phyloP scores from a whole-genome alignment of 306 rosid genomes.

The Dryas drummondii region DNA sequence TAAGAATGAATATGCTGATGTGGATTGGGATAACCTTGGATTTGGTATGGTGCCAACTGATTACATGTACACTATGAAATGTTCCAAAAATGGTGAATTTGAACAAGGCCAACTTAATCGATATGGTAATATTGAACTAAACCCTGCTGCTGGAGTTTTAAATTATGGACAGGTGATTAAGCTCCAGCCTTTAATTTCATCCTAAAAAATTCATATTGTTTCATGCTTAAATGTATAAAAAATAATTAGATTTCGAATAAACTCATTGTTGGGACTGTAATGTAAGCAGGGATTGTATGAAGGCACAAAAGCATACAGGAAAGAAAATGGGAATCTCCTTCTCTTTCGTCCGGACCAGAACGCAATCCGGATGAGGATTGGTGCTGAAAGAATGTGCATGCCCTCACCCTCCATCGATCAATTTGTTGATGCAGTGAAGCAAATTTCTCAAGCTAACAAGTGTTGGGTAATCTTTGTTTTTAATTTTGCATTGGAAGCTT shows the following conservation, averaged over 20 bases:
- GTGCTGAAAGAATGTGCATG: constrained; percentile 95
- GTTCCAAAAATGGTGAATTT: constrained; percentile 43
- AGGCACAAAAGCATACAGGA: constrained; percentile 87
- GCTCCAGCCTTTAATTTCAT: background rate
- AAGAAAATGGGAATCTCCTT: constrained; percentile 58
- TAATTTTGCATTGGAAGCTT: background rate
- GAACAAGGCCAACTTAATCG: constrained; percentile 50
- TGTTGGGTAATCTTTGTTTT: constrained; percentile 64
- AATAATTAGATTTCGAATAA: too few relatives aligned
- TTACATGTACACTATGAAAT: constrained; percentile 65
- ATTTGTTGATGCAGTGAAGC: constrained; percentile 74
- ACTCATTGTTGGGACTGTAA: background rate
- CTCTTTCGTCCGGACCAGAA: constrained; percentile 82
- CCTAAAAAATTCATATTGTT: background rate
- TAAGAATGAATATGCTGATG: constrained; percentile 50
- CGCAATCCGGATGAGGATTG: constrained; percentile 66
- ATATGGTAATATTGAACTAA: constrained; percentile 64
- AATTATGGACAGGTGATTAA: constrained; percentile 82
- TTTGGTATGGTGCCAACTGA: constrained; percentile 72
- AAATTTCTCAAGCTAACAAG: constrained; percentile 65
- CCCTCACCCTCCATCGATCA: constrained; percentile 60
- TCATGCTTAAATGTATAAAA: background rate
- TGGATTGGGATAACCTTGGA: constrained; percentile 82
- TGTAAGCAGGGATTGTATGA: constrained; percentile 67
- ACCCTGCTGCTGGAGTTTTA: constrained; percentile 84